Base-by-base conservation (phyloP, 306 rosid genomes). In the Cicer pinnatifidum region DNA sequence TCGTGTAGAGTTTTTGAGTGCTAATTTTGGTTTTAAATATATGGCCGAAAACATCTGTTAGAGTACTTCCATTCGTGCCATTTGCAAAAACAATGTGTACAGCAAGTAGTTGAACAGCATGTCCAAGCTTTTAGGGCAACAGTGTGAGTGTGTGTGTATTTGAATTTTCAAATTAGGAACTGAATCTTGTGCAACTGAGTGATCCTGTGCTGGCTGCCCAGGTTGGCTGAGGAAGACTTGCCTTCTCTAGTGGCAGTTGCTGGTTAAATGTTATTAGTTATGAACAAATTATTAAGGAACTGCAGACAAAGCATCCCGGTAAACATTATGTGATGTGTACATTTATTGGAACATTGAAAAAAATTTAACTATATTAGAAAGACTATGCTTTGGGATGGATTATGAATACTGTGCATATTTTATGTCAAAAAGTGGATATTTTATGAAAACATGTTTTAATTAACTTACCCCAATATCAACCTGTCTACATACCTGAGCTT, bases 161-260 rank as follows among this genome's bases (percentile, higher is more conserved):
- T 85, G 78, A 74, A 60, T 78, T 84, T 84, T 85, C 87, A 81
- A 78, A 77, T 77, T 84, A 87, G 91, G 83, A 78, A 85, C 81
- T 17, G 71, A 71, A 79, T 79, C 79, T 67, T 85, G 60, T 79
- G 90, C 86, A 77, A 85, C 86, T 76, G 86, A 84, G 83, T 71
- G 85, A 72, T 82, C 92, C 89, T 85, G 87, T 83, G 91, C 93
- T 88, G 90, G 89, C 96, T 90, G 97, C 99, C 99, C 99, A 94
- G 99, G 99, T 94, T 86, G 96, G 97, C 93, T 83, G 84, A 77
- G 84, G 81, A 87, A 84, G 76, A 73, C 83, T 79, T 86, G 97
- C 96, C 96, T 86, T 91, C 97, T 86, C 99, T 94, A 72, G 99
- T 87, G 99, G 99, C 93, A 91, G 92, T 91, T 85, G 86, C 86